A percentile compares a stretch with the other conserved stretches of the same genome.
Evolutionary conservation across 192 early-diverging fungal species (phyloP).

Genomic region (Nowakowskiella sp.): DNA sequence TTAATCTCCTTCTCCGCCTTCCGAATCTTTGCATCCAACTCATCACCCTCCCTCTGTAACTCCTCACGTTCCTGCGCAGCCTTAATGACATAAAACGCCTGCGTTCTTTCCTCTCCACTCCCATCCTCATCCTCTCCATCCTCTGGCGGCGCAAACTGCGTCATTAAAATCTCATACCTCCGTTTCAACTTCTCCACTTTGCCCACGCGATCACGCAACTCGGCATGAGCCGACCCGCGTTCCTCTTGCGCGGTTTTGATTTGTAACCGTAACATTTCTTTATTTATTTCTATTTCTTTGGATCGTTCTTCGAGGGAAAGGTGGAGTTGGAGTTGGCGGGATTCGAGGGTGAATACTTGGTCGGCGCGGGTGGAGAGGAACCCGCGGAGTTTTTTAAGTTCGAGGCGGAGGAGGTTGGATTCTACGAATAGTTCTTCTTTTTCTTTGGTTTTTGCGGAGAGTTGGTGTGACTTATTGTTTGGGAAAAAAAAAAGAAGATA

Average conservation of each 20-base stretch:
- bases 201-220: slow-evolving; percentile 47
- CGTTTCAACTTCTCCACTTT: slow-evolving; percentile 50
- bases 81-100: slow-evolving; percentile 55
- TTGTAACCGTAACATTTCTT: slow-evolving; percentile 48
- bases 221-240: slow-evolving; percentile 40
- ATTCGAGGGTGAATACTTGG: slow-evolving; percentile 46
- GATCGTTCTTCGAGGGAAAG: slow-evolving; percentile 52
- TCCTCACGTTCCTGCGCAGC: slow-evolving; percentile 52
- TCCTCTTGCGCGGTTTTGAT: slow-evolving; percentile 50
- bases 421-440: slow-evolving; percentile 59
- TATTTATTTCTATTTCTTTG: slow-evolving; percentile 50
- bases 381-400: slow-evolving; percentile 44
- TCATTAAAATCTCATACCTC: slow-evolving; percentile 56
- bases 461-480: slow-evolving; percentile 34
- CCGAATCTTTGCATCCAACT: slow-evolving; percentile 48
- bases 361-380: slow-evolving; percentile 45
- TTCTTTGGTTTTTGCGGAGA: slow-evolving; percentile 37
- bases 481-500: not conserved
- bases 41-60: slow-evolving; percentile 52
- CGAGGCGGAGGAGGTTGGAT: slow-evolving; percentile 49
- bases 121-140: too few species aligned
- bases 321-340: slow-evolving; percentile 41
- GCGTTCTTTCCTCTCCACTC: slow-evolving; percentile 51
- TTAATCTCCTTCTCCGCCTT: slow-evolving; percentile 57
- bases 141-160: slow-evolving; percentile 43